Evolutionary conservation across 192 early-diverging fungal species (phyloP).

Genomic region (Kappamyces sp.): DNA sequence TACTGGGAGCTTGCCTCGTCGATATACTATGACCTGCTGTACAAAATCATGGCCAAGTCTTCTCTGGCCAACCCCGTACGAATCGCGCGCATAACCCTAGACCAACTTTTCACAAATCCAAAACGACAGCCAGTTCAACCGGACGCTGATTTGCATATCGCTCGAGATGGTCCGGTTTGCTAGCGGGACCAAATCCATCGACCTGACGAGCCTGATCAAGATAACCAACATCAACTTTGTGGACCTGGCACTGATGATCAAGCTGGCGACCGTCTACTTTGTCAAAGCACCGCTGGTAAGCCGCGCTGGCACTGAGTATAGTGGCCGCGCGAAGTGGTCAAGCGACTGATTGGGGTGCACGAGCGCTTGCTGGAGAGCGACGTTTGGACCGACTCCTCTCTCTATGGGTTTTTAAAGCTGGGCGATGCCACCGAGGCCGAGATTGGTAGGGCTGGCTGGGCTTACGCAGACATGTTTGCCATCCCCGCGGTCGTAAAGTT

Average conservation of each 20-base stretch:
- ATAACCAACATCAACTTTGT: not conserved
- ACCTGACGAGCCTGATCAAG: not conserved
- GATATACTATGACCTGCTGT: constrained; percentile 14
- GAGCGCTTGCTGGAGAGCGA: constrained; percentile 6
- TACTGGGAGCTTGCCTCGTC: constrained; percentile 7
- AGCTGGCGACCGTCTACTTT: not conserved
- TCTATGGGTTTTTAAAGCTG: constrained; percentile 10
- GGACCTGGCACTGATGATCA: constrained; percentile 3
- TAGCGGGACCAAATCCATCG: not conserved
- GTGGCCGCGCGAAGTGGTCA: constrained; percentile 9
- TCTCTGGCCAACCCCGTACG: not conserved
- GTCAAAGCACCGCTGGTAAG: too few species aligned
- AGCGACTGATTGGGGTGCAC: constrained; percentile 6
- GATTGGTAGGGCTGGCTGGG: too few species aligned
- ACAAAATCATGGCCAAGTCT: not conserved
- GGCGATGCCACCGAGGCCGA: not conserved
- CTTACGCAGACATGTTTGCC: too few species aligned
- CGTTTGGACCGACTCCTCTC: constrained; percentile 4
- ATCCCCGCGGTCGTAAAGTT: not conserved
- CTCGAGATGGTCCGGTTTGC: constrained; percentile 5
- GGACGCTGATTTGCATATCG: constrained; percentile 11
- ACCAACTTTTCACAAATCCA: constrained; percentile 2
- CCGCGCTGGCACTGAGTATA: not conserved
- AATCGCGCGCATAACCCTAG: not conserved
- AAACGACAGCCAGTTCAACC: constrained; percentile 5